These are phyloP conservation scores for Coemansia furcata DNA, from an alignment of 192 early-diverging fungal species.

Conservation along the genomic window DNA sequence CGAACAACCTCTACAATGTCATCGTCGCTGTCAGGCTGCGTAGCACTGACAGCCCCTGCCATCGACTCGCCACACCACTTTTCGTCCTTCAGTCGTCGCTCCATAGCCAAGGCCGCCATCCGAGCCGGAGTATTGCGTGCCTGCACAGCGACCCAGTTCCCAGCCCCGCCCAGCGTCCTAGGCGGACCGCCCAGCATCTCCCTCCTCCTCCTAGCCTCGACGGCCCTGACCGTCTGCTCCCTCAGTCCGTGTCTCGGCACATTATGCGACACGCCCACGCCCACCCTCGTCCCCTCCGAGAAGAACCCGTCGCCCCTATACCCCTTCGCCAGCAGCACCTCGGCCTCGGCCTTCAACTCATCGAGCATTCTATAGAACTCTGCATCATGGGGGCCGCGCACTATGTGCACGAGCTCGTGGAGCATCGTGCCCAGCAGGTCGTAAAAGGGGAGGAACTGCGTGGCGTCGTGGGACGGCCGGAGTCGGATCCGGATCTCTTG, in stretches of 20 bases:
- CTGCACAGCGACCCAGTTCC: neutral
- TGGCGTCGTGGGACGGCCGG: slow-evolving; percentile 18
- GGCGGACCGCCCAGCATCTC: slow-evolving; percentile 14
- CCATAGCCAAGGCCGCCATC: slow-evolving; percentile 42
- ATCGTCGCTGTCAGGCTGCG: slow-evolving; percentile 11
- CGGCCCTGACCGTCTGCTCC: slow-evolving; percentile 11
- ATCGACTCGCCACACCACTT: slow-evolving; percentile 34
- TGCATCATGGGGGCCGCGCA: slow-evolving; percentile 31
- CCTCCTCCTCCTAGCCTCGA: slow-evolving; percentile 12
- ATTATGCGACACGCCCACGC: slow-evolving; percentile 17
- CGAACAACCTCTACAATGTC: neutral
- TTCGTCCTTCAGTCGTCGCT: slow-evolving; percentile 37
- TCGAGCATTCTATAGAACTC: slow-evolving; percentile 38
- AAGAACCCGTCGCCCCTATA: slow-evolving; percentile 46
- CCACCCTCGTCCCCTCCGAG: slow-evolving; percentile 24
- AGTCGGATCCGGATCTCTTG: slow-evolving; percentile 43
- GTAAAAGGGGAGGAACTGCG: slow-evolving; percentile 26
- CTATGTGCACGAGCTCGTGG: slow-evolving; percentile 51
- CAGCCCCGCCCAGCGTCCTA: neutral
- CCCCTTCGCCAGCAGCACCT: slow-evolving; percentile 29
- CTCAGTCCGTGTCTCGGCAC: slow-evolving; percentile 22
- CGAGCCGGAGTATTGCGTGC: slow-evolving; percentile 22
- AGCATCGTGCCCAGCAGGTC: slow-evolving; percentile 47
- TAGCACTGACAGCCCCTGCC: slow-evolving; percentile 4
- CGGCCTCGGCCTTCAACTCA: slow-evolving; percentile 26